Percentiles rank a stretch among this genome's conserved stretches.
These are phyloP conservation scores for Thielaviopsis euricoi DNA, from an alignment of 2,329 filamentous ascomycete species.

Conservation along the genomic window DNA sequence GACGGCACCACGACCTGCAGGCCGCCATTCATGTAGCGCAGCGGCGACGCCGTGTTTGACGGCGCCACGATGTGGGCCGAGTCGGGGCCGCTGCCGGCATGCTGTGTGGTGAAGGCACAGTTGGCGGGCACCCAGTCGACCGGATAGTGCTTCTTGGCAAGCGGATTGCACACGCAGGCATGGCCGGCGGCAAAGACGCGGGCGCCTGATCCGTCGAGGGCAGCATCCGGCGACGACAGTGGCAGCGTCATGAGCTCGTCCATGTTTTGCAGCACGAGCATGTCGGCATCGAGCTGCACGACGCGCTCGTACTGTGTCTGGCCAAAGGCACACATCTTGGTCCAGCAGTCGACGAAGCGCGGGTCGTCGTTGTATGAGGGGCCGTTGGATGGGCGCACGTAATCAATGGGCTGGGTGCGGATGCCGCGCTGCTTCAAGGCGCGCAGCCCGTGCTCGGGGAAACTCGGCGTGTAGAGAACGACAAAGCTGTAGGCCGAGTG, in stretches of 20 bases:
- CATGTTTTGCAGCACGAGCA: slow-evolving; percentile 73
- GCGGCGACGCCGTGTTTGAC: slow-evolving; percentile 27
- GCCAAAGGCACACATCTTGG: slow-evolving; percentile 65
- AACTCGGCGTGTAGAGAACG: slow-evolving; percentile 65
- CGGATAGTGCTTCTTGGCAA: slow-evolving; percentile 65
- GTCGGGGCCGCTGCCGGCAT: slow-evolving; percentile 24
- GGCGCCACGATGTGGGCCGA: slow-evolving; percentile 29
- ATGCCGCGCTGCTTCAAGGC: slow-evolving; percentile 57
- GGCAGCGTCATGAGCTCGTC: slow-evolving; percentile 78
- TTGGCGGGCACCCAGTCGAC: slow-evolving; percentile 43
- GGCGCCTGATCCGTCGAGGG: neutral
- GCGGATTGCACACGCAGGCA: slow-evolving; percentile 74
- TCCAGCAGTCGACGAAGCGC: slow-evolving; percentile 83
- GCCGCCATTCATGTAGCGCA: slow-evolving; percentile 36
- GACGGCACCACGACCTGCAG: slow-evolving; percentile 41
- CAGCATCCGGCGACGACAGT: slow-evolving; percentile 35
- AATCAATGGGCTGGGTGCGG: slow-evolving; percentile 50
- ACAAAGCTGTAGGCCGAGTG: slow-evolving; percentile 60
- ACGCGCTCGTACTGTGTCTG: slow-evolving; percentile 62
- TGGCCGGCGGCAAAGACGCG: slow-evolving; percentile 69
- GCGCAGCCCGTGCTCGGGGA: slow-evolving; percentile 49
- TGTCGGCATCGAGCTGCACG: slow-evolving; percentile 76
- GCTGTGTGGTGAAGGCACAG: slow-evolving; percentile 42
- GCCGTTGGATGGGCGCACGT: slow-evolving; percentile 51
- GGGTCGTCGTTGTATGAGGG: slow-evolving; percentile 58